phyloP scores from a whole-genome alignment of 2,329 filamentous ascomycete genomes.

The Monilinia fructigena region DNA sequence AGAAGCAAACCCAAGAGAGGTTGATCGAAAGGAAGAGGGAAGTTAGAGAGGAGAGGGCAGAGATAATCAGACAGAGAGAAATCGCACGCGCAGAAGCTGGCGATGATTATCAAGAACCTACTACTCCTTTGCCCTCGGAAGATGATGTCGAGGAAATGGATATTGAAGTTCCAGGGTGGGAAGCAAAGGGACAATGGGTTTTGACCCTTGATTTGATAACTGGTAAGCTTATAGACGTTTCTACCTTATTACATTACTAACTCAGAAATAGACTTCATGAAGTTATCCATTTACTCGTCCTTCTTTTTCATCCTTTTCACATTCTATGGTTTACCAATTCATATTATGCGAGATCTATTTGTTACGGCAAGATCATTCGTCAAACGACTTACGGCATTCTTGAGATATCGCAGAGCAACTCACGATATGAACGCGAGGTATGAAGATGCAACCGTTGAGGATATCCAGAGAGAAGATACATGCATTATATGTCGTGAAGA shows the following conservation, averaged over 20 bases:
- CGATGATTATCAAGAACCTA: conserved; percentile 32
- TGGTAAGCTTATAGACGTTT: conserved; percentile 50
- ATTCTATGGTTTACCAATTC: conserved; percentile 94
- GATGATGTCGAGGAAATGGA: conserved; percentile 90
- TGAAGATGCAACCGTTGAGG: conserved; percentile 83
- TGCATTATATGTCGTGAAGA: conserved; percentile 98
- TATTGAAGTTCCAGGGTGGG: conserved; percentile 93
- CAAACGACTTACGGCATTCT: conserved; percentile 82
- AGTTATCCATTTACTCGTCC: conserved; percentile 80
- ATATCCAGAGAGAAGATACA: conserved; percentile 81
- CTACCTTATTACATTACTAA: conserved; percentile 21
- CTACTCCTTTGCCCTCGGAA: conserved; percentile 57
- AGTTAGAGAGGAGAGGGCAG: conserved; percentile 58
- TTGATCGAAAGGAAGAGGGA: conserved; percentile 67
- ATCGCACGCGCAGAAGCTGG: conserved; percentile 41
- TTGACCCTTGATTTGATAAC: conserved; percentile 83
- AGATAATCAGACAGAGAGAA: conserved; percentile 45
- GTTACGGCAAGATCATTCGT: conserved; percentile 90
- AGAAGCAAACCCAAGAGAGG: conserved; percentile 68
- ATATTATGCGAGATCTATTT: conserved; percentile 94
- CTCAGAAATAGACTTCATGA: conserved; percentile 71
- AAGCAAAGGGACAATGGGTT: conserved; percentile 90
- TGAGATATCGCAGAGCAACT: conserved; percentile 87
- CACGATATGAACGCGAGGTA: conserved; percentile 90
- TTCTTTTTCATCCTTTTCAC: conserved; percentile 93